Conservation (phyloP, 192 early-diverging fungal species). For the Backusella circina region DNA sequence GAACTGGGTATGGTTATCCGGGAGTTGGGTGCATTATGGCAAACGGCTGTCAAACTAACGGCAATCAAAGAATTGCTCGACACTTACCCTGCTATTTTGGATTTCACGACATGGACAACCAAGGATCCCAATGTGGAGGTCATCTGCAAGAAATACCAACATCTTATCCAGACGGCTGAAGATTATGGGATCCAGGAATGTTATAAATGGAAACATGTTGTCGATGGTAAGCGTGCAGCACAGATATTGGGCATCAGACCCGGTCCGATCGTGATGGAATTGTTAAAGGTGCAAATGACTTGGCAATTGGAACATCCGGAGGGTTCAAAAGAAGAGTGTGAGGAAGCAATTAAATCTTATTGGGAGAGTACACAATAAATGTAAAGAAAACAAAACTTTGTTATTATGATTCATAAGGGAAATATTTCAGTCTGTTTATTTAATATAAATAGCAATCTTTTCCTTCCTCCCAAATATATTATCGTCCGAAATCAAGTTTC, state of each 20-base stretch:
- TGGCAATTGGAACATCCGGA: constrained; percentile 80
- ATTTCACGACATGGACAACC: constrained; percentile 4
- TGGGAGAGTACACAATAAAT: constrained; percentile 5
- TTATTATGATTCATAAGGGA: neutral
- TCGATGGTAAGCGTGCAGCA: constrained; percentile 64
- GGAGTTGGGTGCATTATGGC: constrained; percentile 54
- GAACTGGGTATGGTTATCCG: constrained; percentile 54
- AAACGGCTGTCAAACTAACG: constrained; percentile 41
- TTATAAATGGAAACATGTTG: constrained; percentile 43
- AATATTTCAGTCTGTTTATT: no score
- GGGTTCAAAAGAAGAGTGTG: constrained; percentile 59
- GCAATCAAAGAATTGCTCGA: constrained; percentile 45
- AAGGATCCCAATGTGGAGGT: neutral
- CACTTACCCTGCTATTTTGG: constrained; percentile 1
- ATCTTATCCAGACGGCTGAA: constrained; percentile 27
- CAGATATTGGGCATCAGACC: constrained; percentile 64
- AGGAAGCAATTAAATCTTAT: constrained; percentile 42
- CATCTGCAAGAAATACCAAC: constrained; percentile 26
- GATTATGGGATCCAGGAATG: constrained; percentile 41
- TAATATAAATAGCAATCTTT: no score
- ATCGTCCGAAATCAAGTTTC: no score
- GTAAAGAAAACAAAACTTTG: neutral
- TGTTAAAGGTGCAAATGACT: constrained; percentile 67
- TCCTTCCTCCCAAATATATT: no score
- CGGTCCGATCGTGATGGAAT: constrained; percentile 61